Percentiles rank a stretch among this genome's conserved stretches.
Evolutionary conservation across 2,329 filamentous ascomycete genomes (phyloP).

Genomic region (Colletotrichum tropicale): DNA sequence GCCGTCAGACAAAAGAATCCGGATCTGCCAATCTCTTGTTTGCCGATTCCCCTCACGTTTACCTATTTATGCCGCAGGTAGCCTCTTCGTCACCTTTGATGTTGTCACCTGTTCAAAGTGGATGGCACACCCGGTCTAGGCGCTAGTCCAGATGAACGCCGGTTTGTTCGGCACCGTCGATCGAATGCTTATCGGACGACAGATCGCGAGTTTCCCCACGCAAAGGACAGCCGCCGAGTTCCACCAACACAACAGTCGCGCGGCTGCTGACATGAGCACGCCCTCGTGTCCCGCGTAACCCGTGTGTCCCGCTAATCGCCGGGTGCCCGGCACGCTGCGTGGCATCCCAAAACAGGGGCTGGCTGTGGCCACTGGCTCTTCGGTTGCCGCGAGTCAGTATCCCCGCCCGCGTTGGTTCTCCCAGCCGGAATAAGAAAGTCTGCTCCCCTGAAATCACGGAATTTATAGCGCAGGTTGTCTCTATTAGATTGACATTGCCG

Average conservation of each 20-base stretch:
- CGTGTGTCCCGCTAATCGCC: neutral
- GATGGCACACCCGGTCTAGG: neutral
- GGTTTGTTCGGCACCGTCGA: neutral
- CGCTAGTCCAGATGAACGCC: neutral
- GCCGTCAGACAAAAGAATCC: neutral
- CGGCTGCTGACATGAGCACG: neutral
- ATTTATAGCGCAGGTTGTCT: neutral
- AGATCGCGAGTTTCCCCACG: neutral
- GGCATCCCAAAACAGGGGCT: neutral
- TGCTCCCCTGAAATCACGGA: neutral
- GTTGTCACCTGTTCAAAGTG: neutral
- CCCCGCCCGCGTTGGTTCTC: neutral
- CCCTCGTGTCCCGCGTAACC: neutral
- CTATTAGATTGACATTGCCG: neutral
- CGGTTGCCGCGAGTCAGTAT: neutral
- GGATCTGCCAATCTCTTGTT: neutral
- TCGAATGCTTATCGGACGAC: neutral
- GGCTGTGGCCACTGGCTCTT: neutral
- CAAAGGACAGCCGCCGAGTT: neutral
- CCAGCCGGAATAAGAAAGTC: neutral
- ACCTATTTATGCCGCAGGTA: too few species aligned
- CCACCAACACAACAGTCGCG: neutral
- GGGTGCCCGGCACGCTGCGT: neutral
- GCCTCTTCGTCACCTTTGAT: neutral
- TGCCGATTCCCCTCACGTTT: neutral